Base-by-base conservation (phyloP, 805 yeast species). In the Pichia deserticola region DNA sequence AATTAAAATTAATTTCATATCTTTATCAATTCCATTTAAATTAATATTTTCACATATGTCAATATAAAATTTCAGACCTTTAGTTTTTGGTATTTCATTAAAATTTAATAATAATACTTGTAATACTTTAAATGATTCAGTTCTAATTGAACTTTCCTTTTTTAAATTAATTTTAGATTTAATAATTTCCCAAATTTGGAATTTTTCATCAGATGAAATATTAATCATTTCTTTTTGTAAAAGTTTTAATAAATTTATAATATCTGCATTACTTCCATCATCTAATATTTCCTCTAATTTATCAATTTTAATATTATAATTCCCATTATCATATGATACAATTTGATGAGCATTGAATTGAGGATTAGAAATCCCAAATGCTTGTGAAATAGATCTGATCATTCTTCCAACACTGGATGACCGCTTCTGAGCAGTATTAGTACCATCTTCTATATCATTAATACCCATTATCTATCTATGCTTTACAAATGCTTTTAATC, bases 151-250 rank as follows among this genome's bases (percentile, higher is more conserved):
- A 1, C 62, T 49, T 25, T 57, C 58, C 34, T 58, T 61, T 3
- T 62, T 60, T 0, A 67, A 60, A 7, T 68, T 68, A 45, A 86
- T 71, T 61, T 83, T 64, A 45, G 74, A 78, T 51, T 77, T 69
- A 0, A 84, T 82, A 46, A 81, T 66, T 61, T 82, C 79, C 96
- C 96, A 88, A 1, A 87, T 72, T 53, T 85, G 89, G 0, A 87
- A 81, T 5, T 86, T 72, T 3, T 84, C 76, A 0, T 82, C 72
- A 3, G 81, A 73, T 4, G 82, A 69, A 45, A 73, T 74, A 44
- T 73, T 76, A 27, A 74, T 74, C 3, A 87, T 63, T 4, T 79
- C 69, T 2, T 72, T 72, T 7, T 76, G 66, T 40, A 88, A 64
- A 25, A 73, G 64, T 2, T 68, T 69, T 0, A 86, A 81, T 0